These are phyloP conservation scores for Sugiyamaella sp. DNA, from an alignment of 1,139 yeast species.

Conservation along the genomic window DNA sequence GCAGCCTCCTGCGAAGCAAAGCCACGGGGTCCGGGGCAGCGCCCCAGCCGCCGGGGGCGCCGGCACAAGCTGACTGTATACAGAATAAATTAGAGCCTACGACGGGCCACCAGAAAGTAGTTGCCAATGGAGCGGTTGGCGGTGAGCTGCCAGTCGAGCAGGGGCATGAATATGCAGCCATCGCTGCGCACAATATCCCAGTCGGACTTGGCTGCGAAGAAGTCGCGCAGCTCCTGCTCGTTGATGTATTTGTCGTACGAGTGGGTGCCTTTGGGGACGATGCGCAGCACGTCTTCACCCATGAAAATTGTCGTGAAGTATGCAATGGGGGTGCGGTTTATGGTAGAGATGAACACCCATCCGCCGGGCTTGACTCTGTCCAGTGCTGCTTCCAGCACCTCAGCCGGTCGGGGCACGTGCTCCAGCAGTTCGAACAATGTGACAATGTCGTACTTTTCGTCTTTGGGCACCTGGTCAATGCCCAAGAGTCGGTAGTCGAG, in stretches of 20 bases:
- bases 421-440: slow-evolving; percentile 95
- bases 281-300: slow-evolving; percentile 77
- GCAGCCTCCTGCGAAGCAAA: neutral
- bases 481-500: slow-evolving; percentile 62
- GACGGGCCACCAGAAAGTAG: slow-evolving; percentile 79
- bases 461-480: slow-evolving; percentile 54
- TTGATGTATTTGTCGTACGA: slow-evolving; percentile 84
- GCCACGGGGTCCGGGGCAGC: slow-evolving; percentile 9
- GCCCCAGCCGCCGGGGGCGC: neutral
- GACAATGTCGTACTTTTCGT: slow-evolving; percentile 66
- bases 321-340: slow-evolving; percentile 84
- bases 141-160: slow-evolving; percentile 81
- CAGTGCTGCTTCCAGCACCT: slow-evolving; percentile 68
- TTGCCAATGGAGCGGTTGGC: slow-evolving; percentile 67
- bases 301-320: slow-evolving; percentile 92
- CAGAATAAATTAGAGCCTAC: slow-evolving; percentile 13
- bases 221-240: slow-evolving; percentile 67
- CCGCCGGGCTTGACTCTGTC: slow-evolving; percentile 76
- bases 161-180: slow-evolving; percentile 84
- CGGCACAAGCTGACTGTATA: neutral
- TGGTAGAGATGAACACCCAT: slow-evolving; percentile 84
- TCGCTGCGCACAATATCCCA: slow-evolving; percentile 66
- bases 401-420: slow-evolving; percentile 85
- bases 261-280: slow-evolving; percentile 94
- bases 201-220: slow-evolving; percentile 53